phyloP scores from a whole-genome alignment of 768 basidiomycete genomes.

The Leccinum disarticulatum region DNA sequence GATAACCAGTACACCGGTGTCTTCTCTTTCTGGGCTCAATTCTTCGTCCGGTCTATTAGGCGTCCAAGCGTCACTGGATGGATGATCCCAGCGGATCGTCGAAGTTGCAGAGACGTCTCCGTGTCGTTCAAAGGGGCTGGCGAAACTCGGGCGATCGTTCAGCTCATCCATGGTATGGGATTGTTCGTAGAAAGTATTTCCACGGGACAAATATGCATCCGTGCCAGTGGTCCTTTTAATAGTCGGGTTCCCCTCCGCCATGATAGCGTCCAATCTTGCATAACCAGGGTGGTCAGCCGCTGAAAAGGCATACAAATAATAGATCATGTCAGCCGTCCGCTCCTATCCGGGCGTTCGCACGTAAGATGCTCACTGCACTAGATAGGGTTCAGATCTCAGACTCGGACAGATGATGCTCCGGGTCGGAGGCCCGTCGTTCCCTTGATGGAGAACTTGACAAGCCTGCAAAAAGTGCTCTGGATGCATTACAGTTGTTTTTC shows the following conservation, averaged over 20 bases:
- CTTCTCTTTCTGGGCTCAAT: not conserved
- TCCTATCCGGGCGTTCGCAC: not conserved
- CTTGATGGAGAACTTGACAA: not conserved
- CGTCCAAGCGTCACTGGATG: not conserved
- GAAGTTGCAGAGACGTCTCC: not conserved
- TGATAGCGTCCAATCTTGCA: not conserved
- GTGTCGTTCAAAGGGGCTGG: not conserved
- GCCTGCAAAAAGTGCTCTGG: not conserved
- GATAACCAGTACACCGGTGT: slow-evolving; percentile 34
- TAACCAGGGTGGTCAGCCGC: not conserved
- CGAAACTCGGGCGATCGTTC: not conserved
- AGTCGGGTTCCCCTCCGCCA: not conserved
- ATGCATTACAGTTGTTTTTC: not conserved
- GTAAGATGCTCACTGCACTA: not conserved
- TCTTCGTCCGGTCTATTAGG: not conserved
- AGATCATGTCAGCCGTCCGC: not conserved
- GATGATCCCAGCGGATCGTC: not conserved
- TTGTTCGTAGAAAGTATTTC: not conserved
- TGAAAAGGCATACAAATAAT: not conserved
- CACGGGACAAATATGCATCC: not conserved
- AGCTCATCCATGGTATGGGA: not conserved
- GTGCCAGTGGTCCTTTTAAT: not conserved
- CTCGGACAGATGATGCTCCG: not conserved
- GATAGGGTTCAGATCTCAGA: not conserved
- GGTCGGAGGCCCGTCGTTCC: not conserved